Evolutionary conservation across 257 asterid species (phyloP).

Genomic region (Osmanthus fragrans): DNA sequence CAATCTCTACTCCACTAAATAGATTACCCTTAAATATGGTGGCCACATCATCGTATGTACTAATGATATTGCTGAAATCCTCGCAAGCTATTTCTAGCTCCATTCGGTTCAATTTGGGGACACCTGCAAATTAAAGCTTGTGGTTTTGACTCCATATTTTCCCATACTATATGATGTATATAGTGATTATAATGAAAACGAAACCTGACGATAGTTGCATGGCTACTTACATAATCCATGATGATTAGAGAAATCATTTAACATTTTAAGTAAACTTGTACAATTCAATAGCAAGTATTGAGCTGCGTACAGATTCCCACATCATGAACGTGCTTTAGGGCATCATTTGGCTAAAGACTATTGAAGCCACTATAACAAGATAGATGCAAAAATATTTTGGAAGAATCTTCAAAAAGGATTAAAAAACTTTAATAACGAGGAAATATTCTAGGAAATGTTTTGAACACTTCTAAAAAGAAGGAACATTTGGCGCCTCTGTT

Average conservation of each 20-base stretch:
- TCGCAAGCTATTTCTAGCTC: conserved; percentile 98
- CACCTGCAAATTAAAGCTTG: conserved; percentile 47
- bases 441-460: no score
- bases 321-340: background rate
- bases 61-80: conserved; percentile 87
- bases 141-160: background rate
- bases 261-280: background rate
- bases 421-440: no score
- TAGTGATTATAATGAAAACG: background rate
- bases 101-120: conserved; percentile 75
- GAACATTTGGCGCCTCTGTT: no score
- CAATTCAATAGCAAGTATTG: background rate
- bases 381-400: background rate
- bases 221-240: background rate
- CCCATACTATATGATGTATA: background rate
- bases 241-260: background rate
- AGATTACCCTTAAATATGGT: conserved; percentile 86
- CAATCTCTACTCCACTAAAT: conserved; percentile 94
- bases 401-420: no score
- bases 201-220: background rate
- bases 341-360: background rate
- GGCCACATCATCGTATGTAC: conserved; percentile 42
- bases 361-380: background rate
- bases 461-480: no score
- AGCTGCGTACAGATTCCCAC: background rate